Base-by-base conservation (phyloP, 1,139 yeast species). In the Meyerozyma sp. region DNA sequence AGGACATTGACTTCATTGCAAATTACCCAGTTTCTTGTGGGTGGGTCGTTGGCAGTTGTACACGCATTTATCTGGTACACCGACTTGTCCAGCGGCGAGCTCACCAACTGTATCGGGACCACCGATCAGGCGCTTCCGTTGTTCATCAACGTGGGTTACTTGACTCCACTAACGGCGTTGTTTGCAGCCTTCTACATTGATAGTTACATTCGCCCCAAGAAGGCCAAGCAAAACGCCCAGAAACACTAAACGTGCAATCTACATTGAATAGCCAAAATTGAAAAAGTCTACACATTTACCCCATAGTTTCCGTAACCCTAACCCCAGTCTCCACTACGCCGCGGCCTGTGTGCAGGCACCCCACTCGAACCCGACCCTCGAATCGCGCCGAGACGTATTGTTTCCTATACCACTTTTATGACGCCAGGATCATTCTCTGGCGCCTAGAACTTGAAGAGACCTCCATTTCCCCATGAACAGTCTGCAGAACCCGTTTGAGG, bases 121-220 rank as follows among this genome's bases (percentile, higher is more conserved):
- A 68, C 83, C 11, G 85, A 82, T 49, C 82, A 82, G 58, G 81
- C 84, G 3, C 68, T 82, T 55, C 84, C 89, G 2, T 59, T 84
- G 36, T 64, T 75, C 50, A 73, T 84, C 57, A 84, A 82, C 55
- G 86, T 84, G 37, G 66, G 72, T 28, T 84, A 84, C 59, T 75
- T 84, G 61, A 68, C 88, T 10, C 91, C 91, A 3, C 73, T 84
- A 63, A 84, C 91, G 11, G 75, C 80, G 41, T 70, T 84, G 50
- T 84, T 84, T 64, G 86, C 79, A 40, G 81, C 82, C 28, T 84
- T 84, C 59, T 84, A 82, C 68, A 69, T 84, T 46, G 86, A 82
- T 47, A 79, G 84, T 48, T 84, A 84, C 57, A 66, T 71, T 47
- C 71, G 66, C 52, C 34, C 34, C 34, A 30, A 30, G 10, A 11